Percentiles rank a stretch among this genome's conserved stretches.
phyloP scores from a whole-genome alignment of 129 eudicot species.

The Mikania micrantha region DNA sequence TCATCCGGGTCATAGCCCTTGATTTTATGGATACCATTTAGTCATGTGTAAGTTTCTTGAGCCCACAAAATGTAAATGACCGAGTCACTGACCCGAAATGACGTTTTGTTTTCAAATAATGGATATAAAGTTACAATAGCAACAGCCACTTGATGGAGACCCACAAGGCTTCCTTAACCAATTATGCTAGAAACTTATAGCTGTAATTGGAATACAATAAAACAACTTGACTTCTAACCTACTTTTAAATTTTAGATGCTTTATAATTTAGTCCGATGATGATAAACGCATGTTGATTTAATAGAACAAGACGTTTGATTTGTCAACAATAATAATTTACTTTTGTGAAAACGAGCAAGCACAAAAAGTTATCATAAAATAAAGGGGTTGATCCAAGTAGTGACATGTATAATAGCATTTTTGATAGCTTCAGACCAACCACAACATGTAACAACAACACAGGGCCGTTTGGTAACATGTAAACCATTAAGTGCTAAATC shows the following conservation, averaged over 20 bases:
- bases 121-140: not conserved
- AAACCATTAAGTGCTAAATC: too few relatives aligned
- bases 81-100: too few relatives aligned
- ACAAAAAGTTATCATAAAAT: not conserved
- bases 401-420: conserved; percentile 34
- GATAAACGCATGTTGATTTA: conserved; percentile 3
- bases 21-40: not conserved
- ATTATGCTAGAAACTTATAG: not conserved
- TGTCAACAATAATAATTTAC: not conserved
- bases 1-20: not conserved
- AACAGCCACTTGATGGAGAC: conserved; percentile 18
- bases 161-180: conserved; percentile 13
- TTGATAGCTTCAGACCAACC: conserved; percentile 69
- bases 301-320: not conserved
- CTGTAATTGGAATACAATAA: conserved; percentile 16
- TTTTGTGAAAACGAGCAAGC: not conserved
- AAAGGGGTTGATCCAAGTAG: not conserved
- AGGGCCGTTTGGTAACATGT: too few relatives aligned
- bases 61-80: conserved; percentile 18
- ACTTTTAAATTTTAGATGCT: conserved; percentile 1
- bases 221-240: conserved; percentile 24
- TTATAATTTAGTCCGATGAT: conserved; percentile 7
- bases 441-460: conserved; percentile 43
- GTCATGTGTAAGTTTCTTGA: not conserved
- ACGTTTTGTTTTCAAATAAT: too few relatives aligned